Evolutionary conservation across 2,329 filamentous ascomycete species (phyloP).

Genomic region (Lithohypha guttulata): DNA sequence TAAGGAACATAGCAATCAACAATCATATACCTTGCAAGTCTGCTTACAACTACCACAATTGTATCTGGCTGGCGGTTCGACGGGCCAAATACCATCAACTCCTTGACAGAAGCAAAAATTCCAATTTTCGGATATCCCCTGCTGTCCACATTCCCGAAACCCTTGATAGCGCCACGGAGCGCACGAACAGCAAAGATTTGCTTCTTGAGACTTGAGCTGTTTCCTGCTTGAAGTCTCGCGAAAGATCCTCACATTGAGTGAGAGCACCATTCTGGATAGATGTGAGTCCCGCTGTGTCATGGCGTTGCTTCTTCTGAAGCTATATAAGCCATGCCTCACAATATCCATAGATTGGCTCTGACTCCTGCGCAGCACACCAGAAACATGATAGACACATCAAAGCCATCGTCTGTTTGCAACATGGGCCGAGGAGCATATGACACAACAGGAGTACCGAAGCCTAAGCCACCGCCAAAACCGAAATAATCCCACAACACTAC

Average conservation of each 20-base stretch:
- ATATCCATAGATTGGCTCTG: slow-evolving; percentile 7
- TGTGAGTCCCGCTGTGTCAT: slow-evolving; percentile 7
- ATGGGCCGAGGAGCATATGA: slow-evolving; percentile 44
- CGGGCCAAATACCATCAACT: neutral
- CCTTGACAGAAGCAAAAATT: neutral
- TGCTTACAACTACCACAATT: neutral
- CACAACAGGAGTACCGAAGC: slow-evolving; percentile 42
- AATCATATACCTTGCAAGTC: neutral
- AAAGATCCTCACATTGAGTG: no score
- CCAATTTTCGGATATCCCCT: slow-evolving; percentile 1
- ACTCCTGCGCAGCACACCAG: slow-evolving; percentile 12
- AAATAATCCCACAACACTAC: no score
- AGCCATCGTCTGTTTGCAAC: slow-evolving; percentile 25
- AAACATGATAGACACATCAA: slow-evolving; percentile 19
- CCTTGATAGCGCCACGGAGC: slow-evolving; percentile 1
- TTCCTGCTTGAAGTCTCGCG: no score
- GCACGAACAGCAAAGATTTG: neutral
- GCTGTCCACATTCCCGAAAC: slow-evolving; percentile 4
- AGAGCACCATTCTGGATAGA: neutral
- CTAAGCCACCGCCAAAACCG: slow-evolving; percentile 30
- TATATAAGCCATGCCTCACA: slow-evolving; percentile 2
- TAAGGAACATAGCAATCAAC: slow-evolving; percentile 2
- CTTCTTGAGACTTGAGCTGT: neutral
- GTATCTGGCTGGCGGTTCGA: neutral
- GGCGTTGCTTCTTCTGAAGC: neutral